Base-by-base conservation (phyloP, 2,329 filamentous ascomycete genomes). In the Ceratocystis cacaofunesta region DNA sequence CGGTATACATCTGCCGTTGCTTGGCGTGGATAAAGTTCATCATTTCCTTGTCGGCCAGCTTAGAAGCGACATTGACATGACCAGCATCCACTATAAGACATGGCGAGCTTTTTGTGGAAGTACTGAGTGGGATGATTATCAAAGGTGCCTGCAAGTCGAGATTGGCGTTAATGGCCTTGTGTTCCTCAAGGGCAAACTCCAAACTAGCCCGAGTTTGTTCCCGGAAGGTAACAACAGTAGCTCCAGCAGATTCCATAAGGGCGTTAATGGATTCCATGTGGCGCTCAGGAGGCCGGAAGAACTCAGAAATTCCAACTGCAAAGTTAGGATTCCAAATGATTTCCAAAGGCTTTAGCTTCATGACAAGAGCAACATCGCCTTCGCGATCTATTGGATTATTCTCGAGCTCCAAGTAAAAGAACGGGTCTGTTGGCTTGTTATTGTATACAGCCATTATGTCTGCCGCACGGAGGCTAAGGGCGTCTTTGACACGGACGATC, bases 261-360 rank as follows among this genome's bases (percentile, higher is more conserved):
- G 94, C 95, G 12, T 86, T 88, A 70, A 99, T 96, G 8, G 94
- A 99, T 73, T 99, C 94, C 92, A 99, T 96, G 73, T 99, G 95
- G 62, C 92, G 83, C 74, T 96, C 92, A 0, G 94, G 95, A 0
- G 94, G 94, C 68, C 92, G 88, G 79, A 99, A 99, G 78, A 99
- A 99, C 70, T 91, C 90, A 64, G 87, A 90, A 48, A 97, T 85
- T 61, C 94, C 92, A 5, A 96, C 85, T 0, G 97, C 81, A 70
- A 97, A 95, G 69, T 87, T 89, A 0, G 95, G 94, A 71, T 99
- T 99, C 82, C 96, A 99, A 28, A 99, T 90, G 65, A 99, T 88
- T 74, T 99, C 95, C 70, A 99, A 86, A 57, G 92, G 94, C 74
- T 95, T 96, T 70, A 99, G 78, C 74, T 95, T 96, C 71, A 92